These are phyloP conservation scores for Aquilaria agallochum DNA, from an alignment of 441 rosid species.

Conservation along the genomic window DNA sequence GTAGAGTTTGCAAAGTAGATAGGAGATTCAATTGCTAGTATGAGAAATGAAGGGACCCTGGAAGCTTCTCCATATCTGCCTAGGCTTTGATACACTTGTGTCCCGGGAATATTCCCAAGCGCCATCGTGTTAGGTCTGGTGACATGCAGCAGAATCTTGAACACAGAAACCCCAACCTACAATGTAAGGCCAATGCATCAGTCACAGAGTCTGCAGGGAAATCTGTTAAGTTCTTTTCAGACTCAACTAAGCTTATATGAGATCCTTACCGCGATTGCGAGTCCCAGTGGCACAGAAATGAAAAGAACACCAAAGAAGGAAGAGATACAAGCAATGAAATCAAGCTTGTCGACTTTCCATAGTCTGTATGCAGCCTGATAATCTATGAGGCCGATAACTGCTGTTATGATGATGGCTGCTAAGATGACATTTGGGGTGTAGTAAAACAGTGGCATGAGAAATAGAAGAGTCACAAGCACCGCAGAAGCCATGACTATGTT, in stretches of 20 bases:
- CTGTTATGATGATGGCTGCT: conserved; percentile 86
- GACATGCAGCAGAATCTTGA: conserved; percentile 83
- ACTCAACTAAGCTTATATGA: neutral
- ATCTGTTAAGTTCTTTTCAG: neutral
- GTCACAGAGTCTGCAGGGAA: neutral
- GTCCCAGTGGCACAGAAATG: conserved; percentile 91
- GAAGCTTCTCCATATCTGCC: conserved; percentile 61
- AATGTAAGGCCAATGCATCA: conserved; percentile 3
- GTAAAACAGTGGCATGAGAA: conserved; percentile 91
- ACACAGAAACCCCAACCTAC: conserved; percentile 88
- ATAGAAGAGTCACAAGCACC: conserved; percentile 82
- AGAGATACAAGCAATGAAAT: conserved; percentile 74
- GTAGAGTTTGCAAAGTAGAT: conserved; percentile 88
- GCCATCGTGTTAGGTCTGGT: conserved; percentile 76
- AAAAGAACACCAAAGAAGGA: conserved; percentile 95
- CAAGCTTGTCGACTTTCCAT: conserved; percentile 96
- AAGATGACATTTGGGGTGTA: conserved; percentile 88
- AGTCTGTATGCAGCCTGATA: conserved; percentile 56
- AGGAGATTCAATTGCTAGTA: conserved; percentile 79
- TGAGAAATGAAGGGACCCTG: conserved; percentile 71
- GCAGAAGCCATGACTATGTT: conserved; percentile 82
- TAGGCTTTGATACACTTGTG: conserved; percentile 73
- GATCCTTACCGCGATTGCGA: conserved; percentile 69
- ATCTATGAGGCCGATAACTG: conserved; percentile 93
- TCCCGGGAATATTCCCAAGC: conserved; percentile 79